Evolutionary conservation across 768 basidiomycete species (phyloP).

Genomic region (Boletus reticuloceps): DNA sequence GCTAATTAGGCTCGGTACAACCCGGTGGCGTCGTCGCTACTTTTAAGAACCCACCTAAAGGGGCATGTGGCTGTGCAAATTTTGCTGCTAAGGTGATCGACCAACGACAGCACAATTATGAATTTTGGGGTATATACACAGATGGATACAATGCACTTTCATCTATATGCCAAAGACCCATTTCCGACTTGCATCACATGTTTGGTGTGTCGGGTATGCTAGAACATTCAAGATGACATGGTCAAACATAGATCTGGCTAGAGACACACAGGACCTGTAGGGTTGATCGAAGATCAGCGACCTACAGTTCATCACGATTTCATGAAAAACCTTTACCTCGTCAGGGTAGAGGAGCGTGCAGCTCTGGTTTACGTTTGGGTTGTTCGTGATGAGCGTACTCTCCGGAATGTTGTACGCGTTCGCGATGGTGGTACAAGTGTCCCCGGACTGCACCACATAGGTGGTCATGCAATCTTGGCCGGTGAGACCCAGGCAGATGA

Average conservation of each 20-base stretch:
- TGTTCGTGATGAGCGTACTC: constrained; percentile 53
- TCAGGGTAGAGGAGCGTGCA: constrained; percentile 58
- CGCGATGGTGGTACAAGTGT: constrained; percentile 50
- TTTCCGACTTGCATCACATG: not conserved
- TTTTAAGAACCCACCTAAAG: too few species aligned
- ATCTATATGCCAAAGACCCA: not conserved
- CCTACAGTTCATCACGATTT: not conserved
- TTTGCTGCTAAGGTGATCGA: too few species aligned
- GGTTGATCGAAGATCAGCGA: not conserved
- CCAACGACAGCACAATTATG: too few species aligned
- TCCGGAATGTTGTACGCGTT: constrained; percentile 39
- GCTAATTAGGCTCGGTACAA: too few species aligned
- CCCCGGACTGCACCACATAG: constrained; percentile 44
- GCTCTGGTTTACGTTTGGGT: constrained; percentile 54
- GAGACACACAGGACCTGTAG: constrained; percentile 28
- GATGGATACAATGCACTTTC: not conserved
- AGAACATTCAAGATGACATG: constrained; percentile 1
- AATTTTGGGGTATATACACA: not conserved
- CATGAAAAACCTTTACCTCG: constrained; percentile 42
- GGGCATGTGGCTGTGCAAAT: too few species aligned
- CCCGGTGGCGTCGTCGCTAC: too few species aligned
- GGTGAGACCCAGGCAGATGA: constrained; percentile 54
- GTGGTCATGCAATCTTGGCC: constrained; percentile 58
- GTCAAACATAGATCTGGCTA: constrained; percentile 22
- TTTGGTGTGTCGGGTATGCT: not conserved